Percentiles rank a stretch among this genome's conserved stretches.
Conservation (phyloP, 2,329 filamentous ascomycete genomes). For the Diaporthe sp. region DNA sequence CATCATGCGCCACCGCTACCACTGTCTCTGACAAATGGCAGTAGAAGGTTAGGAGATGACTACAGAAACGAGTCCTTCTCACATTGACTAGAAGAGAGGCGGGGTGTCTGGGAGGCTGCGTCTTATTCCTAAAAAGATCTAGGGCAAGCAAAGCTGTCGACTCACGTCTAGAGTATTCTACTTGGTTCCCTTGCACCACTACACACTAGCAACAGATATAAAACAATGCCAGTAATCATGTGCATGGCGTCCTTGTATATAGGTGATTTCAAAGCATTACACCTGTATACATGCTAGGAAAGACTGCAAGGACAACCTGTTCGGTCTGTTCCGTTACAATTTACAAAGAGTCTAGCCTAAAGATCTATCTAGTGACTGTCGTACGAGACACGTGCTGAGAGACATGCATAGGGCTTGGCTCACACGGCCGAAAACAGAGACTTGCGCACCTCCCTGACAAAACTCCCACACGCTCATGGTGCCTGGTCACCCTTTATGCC, state of each 20-base stretch:
- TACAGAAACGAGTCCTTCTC: background rate
- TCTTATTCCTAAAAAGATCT: background rate
- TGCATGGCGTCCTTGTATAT: background rate
- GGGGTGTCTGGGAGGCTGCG: background rate
- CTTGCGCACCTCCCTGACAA: background rate
- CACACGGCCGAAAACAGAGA: background rate
- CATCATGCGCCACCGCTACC: conserved; percentile 49
- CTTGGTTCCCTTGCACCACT: background rate
- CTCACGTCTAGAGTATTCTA: conserved; percentile 16
- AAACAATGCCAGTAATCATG: background rate
- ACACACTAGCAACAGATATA: conserved; percentile 9
- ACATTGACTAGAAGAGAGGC: background rate
- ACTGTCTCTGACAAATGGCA: conserved; percentile 53
- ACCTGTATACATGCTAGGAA: background rate
- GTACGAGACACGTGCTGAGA: background rate
- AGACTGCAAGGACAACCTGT: background rate
- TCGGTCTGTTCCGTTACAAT: too few relatives aligned
- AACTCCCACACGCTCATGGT: background rate
- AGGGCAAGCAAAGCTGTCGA: conserved; percentile 11
- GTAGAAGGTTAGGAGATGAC: background rate
- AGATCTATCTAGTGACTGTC: background rate
- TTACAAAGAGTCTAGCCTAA: background rate
- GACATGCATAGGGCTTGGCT: too few relatives aligned
- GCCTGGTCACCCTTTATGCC: conserved; percentile 6
- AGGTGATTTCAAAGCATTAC: background rate